Percentiles rank a stretch among this genome's conserved stretches.
These are phyloP conservation scores for Rhodotorula taiwanensis DNA, from an alignment of 768 basidiomycete species.

Conservation along the genomic window DNA sequence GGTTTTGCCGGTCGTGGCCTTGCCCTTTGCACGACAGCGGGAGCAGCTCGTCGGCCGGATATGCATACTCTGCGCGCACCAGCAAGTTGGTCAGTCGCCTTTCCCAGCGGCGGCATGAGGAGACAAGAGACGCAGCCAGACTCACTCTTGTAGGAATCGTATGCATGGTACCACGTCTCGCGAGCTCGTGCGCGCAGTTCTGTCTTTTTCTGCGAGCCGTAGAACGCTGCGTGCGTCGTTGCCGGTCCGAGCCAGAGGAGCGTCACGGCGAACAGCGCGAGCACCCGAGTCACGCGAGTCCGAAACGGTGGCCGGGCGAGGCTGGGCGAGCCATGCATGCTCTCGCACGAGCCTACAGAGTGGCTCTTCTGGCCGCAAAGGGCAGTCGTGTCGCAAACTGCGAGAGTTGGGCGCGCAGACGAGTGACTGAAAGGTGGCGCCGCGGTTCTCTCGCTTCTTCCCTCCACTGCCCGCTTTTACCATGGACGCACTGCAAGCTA, in stretches of 20 bases:
- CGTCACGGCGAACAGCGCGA: neutral
- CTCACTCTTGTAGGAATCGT: slow-evolving; percentile 29
- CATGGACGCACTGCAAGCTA: neutral
- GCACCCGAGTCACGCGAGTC: too few species aligned
- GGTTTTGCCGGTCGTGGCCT: slow-evolving; percentile 50
- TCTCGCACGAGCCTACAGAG: too few species aligned
- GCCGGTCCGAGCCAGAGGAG: neutral
- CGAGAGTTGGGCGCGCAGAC: too few species aligned
- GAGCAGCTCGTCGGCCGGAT: slow-evolving; percentile 56
- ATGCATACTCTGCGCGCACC: slow-evolving; percentile 19
- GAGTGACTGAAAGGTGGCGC: neutral
- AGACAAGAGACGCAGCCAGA: neutral
- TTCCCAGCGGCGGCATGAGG: neutral
- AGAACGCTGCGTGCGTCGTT: neutral
- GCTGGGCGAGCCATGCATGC: neutral
- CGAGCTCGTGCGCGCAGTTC: slow-evolving; percentile 15
- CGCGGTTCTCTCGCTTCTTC: neutral
- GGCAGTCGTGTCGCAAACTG: too few species aligned
- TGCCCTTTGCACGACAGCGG: slow-evolving; percentile 78
- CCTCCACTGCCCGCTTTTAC: neutral
- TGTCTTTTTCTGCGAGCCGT: slow-evolving; percentile 5
- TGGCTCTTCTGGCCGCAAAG: too few species aligned
- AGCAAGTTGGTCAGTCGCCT: neutral
- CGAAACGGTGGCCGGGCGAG: neutral
- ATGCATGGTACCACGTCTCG: slow-evolving; percentile 33